Base-by-base conservation (phyloP, 208 protist species). In the Phytomonas francai region DNA sequence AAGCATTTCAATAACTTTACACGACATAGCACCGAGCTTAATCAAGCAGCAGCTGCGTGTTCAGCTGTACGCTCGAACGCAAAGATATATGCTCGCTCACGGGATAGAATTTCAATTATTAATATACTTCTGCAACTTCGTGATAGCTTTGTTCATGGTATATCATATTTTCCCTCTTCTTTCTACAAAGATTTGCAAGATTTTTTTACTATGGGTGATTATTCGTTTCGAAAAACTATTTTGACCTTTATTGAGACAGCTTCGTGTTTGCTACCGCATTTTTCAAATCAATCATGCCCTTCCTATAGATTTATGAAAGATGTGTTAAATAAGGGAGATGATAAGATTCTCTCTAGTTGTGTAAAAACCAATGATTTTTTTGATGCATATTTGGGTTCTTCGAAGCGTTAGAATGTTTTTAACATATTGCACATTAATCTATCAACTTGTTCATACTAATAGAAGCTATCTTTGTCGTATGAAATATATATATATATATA, bases 301-400 rank as follows among this genome's bases (percentile, higher is more conserved):
- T 92, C 83, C 16, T 88, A 86, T 66, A 59, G 61, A n/a, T 89
- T 92, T 75, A 63, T 92, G 59, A 66, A 72, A 12, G 63, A 77
- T 31, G 67, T 89, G 11, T 68, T 71, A 45, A 73, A 64, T 0
- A 92, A 89, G 65, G 70, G 42, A 16, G 83, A 89, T 59, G 57
- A 63, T 27, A 76, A 87, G 31, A 78, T 92, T 70, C 51, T 92
- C 29, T 63, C 60, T 29, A 78, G 79, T 0, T 92, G 83, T 65
- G 77, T 66, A 19, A 67, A 29, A 63, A 71, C 63, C 3, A 86
- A 88, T 69, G 63, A 64, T 22, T 57, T 32, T 2, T 88, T 76
- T 64, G 62, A 82, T 67, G 16, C 39, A 19, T 49, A 49, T 12
- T 49, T 22, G 4, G 39, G 39, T 49, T 49, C 39, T 49, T 19